Evolutionary conservation across 208 protist species (phyloP).

Genomic region (Trypanosoma brucei): DNA sequence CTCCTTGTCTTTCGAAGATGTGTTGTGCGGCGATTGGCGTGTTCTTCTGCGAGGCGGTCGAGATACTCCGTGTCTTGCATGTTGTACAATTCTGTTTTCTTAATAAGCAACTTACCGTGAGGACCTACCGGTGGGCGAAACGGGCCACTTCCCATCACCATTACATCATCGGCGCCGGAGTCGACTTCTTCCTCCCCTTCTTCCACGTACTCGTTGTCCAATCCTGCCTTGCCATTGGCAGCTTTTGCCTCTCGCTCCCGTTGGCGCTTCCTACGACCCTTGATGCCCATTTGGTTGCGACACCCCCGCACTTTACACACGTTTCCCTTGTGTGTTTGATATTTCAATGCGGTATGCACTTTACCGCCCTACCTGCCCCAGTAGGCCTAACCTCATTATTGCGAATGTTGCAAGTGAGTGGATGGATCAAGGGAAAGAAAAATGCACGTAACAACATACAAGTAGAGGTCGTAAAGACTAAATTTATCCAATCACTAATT

Average conservation of each 20-base stretch:
- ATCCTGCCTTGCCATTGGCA: conserved; percentile 17
- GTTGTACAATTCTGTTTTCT: conserved; percentile 81
- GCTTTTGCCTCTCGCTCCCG: conserved; percentile 43
- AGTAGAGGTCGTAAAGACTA: too few relatives aligned
- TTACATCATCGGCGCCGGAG: conserved; percentile 1
- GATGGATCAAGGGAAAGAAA: background rate
- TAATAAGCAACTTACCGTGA: conserved; percentile 54
- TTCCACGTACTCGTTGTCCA: conserved; percentile 13
- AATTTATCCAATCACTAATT: too few relatives aligned
- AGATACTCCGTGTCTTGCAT: conserved; percentile 80
- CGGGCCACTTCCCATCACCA: conserved; percentile 36
- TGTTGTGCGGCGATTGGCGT: conserved; percentile 39
- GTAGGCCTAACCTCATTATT: too few relatives aligned
- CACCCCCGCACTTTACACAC: too few relatives aligned
- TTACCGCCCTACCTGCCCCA: too few relatives aligned
- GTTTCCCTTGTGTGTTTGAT: too few relatives aligned
- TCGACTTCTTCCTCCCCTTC: conserved; percentile 14
- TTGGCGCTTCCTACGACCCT: conserved; percentile 66
- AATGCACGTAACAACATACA: background rate
- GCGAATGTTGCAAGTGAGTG: background rate
- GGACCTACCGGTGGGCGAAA: conserved; percentile 48
- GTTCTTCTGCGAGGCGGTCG: conserved; percentile 74
- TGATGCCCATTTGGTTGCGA: conserved; percentile 66
- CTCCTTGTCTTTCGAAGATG: conserved; percentile 26
- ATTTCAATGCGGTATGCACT: too few relatives aligned